Base-by-base conservation (phyloP, 83 land plant genomes). In the Diphasiastrum complanatum region DNA sequence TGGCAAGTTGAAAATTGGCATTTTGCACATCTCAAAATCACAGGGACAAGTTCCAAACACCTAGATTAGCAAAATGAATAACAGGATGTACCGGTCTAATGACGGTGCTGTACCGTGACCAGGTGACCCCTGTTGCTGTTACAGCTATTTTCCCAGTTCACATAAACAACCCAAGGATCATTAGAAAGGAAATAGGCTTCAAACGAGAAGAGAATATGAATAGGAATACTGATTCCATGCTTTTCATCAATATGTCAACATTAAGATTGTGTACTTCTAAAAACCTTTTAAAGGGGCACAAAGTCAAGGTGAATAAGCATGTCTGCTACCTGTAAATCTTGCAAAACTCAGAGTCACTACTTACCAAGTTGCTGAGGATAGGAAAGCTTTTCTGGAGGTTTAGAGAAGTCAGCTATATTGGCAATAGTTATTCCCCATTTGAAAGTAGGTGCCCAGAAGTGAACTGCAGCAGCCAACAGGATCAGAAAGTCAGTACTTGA, bases 381-480 rank as follows among this genome's bases (percentile, higher is more conserved):
- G 3, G 99, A 95, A 49, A 95, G 49, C 54, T 82, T 83, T 52
- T 95, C 99, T 1, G 99, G 86, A n/a, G 99, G 99, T 64, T 95
- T 95, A 16, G 83, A 4, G 54, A 89, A 95, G 62, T 95, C 99
- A 32, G 96, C 99, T 70, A 95, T 54, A 60, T 89, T 95, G 30
- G 99, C 99, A 49, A 95, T 74, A 53, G 90, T 83, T 54, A 95
- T 89, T 50, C 92, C 99, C 99, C 99, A 89, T 55, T 95, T 95
- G 54, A 89, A 95, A 24, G 99, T 95, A 18, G 99, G 96, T 2
- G 99, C 99, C 99, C 99, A 95, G 50, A 89, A 95, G 67, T 95
- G 99, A 80, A 95, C 99, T 95, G 83, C 66, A 70, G 2, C 26
- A n/a, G 38, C 28, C 8, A 40, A 40, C 16, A 8, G 43, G 16